phyloP scores from a whole-genome alignment of 768 basidiomycete genomes.

The Hericium erinaceus region DNA sequence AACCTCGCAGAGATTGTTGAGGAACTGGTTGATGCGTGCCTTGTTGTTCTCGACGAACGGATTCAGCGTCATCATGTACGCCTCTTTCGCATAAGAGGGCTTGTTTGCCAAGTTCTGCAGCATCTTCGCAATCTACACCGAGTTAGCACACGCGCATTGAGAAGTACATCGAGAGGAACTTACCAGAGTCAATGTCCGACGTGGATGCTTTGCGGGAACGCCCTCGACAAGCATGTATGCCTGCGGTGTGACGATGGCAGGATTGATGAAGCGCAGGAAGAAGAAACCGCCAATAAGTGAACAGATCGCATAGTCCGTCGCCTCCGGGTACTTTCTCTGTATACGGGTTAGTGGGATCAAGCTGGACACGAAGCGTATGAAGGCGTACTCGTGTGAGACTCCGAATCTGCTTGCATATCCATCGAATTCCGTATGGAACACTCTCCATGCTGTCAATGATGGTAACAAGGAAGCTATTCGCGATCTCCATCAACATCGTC shows the following conservation, averaged over 20 bases:
- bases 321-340: conserved; percentile 97
- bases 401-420: conserved; percentile 99
- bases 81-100: conserved; percentile 95
- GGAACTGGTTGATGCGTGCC: conserved; percentile 91
- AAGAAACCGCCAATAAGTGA: conserved; percentile 99
- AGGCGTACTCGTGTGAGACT: conserved; percentile 77
- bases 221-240: conserved; percentile 99
- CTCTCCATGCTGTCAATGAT: conserved; percentile 99
- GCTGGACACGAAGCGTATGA: neutral
- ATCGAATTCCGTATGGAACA: conserved; percentile 97
- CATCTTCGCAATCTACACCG: conserved; percentile 92
- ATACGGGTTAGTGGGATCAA: neutral
- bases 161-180: conserved; percentile 8
- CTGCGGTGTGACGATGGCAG: conserved; percentile 97
- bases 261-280: conserved; percentile 99
- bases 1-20: conserved; percentile 95
- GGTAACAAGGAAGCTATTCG: conserved; percentile 92
- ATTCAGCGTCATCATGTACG: conserved; percentile 97
- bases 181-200: conserved; percentile 88
- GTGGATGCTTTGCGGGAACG: conserved; percentile 94
- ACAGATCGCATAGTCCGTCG: conserved; percentile 96
- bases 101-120: conserved; percentile 98
- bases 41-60: conserved; percentile 99
- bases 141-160: neutral
- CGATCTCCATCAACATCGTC: conserved; percentile 99